These are phyloP conservation scores for Periconia digitata DNA, from an alignment of 2,329 filamentous ascomycete genomes.

Conservation along the genomic window DNA sequence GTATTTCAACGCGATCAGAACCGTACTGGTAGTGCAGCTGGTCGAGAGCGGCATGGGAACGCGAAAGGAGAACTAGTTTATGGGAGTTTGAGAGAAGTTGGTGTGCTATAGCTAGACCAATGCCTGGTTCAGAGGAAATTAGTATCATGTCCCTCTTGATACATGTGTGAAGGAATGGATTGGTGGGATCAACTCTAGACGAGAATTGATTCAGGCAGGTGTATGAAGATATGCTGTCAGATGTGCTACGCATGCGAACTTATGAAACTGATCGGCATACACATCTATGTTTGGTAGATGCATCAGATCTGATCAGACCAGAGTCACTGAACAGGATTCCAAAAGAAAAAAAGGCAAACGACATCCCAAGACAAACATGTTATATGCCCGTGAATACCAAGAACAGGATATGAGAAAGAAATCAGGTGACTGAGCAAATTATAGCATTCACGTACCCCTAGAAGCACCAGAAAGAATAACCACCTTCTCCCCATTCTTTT, in stretches of 20 bases:
- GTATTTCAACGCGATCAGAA: constrained; percentile 55
- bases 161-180: background rate
- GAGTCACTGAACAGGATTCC: no score
- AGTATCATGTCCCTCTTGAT: background rate
- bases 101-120: constrained; percentile 63
- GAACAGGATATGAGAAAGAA: background rate
- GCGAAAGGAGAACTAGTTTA: constrained; percentile 61
- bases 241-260: no score
- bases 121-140: constrained; percentile 46
- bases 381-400: background rate
- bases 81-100: constrained; percentile 58
- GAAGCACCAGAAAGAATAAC: constrained; percentile 64
- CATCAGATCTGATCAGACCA: no score
- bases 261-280: no score
- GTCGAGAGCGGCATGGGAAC: constrained; percentile 58
- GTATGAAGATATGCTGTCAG: no score
- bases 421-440: no score
- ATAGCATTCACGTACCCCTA: constrained; percentile 58
- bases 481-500: constrained; percentile 41
- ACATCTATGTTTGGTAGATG: no score
- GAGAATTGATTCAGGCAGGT: background rate
- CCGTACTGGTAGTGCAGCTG: constrained; percentile 50
- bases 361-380: background rate
- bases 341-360: no score
- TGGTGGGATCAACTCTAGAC: background rate